These are phyloP conservation scores for Globisporangium uncinulatum DNA, from an alignment of 352 stramenopile genomes.

Conservation along the genomic window DNA sequence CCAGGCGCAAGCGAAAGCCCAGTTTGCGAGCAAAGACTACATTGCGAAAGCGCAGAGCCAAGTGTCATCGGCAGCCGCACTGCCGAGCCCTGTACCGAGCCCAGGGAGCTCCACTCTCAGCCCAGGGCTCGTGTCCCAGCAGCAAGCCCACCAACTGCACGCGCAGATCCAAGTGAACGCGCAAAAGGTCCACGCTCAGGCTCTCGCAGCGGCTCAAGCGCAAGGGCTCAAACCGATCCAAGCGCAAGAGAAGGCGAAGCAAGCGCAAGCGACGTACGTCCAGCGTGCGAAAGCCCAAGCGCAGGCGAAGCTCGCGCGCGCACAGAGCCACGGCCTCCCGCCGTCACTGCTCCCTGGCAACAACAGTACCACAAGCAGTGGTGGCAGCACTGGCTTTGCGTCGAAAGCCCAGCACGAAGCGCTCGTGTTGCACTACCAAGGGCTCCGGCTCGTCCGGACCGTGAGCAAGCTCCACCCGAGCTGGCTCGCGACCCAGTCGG, in stretches of 20 bases:
- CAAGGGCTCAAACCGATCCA: constrained; percentile 83
- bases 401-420: constrained; percentile 82
- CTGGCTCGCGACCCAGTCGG: constrained; percentile 85
- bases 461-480: constrained; percentile 85
- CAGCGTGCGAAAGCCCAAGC: constrained; percentile 83
- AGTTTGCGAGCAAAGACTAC: constrained; percentile 87
- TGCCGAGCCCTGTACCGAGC: constrained; percentile 47
- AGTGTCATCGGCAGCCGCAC: constrained; percentile 43
- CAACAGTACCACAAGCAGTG: constrained; percentile 8
- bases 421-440: constrained; percentile 94
- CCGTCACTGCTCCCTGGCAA: constrained; percentile 25
- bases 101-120: constrained; percentile 20
- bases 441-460: constrained; percentile 88
- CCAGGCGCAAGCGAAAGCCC: constrained; percentile 81
- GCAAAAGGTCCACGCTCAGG: constrained; percentile 85
- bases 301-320: constrained; percentile 80
- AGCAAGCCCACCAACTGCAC: constrained; percentile 83
- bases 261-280: constrained; percentile 84
- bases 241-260: constrained; percentile 87
- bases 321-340: constrained; percentile 50
- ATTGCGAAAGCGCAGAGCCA: constrained; percentile 86
- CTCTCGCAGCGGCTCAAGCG: constrained; percentile 79
- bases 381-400: constrained; percentile 25
- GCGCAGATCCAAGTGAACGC: constrained; percentile 88
- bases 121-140: constrained; percentile 43